Evolutionary conservation across 192 early-diverging fungal species (phyloP), one percentile per base, ranked within the genome.

Genomic region (Coemansia sp.): DNA sequence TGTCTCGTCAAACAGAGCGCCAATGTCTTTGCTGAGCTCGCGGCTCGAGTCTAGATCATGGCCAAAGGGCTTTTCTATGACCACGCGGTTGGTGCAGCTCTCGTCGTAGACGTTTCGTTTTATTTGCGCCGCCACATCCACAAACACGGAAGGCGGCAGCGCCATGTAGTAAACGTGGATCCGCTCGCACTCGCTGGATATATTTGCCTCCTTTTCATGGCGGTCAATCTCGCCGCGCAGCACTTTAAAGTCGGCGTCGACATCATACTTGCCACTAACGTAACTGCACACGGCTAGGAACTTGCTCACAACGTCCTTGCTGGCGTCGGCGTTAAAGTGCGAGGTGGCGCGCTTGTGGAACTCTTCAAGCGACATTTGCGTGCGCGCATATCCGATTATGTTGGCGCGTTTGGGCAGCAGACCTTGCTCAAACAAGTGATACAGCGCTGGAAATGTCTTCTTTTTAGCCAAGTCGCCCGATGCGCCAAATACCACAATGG

Each of bases 51-150:
- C 90, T 25, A 84, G 76, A 59, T 97, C 94, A 66, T 85, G 87
- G 15, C 94, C 94, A 80, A 97, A 97, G 0, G 94, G 94, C 81
- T 97, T 97, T 62, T 97, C 94, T 11, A 97, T 89, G 61, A 97
- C 82, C 46, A 97, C 37, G 33, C 94, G 85, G 68, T 90, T 93
- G 22, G 66, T 65, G 13, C 82, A 86, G 15, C 57, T 75, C 30
- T 64, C 60, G 6, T 71, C 67, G 50, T 94, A 91, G 26, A 81
- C 81, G 43, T 88, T 70, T 19, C 82, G 71, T 60, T 86, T 88
- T 31, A 97, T 63, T 11, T 85, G 84, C 10, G 63, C 62, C 6
- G 90, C 83, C 2, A 94, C 94, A 15, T 85, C 81, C 37, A 91
- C 82, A 78, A 97, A 97, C 17, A 94, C 93, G 8, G 87, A 88